Base-by-base conservation (phyloP, 2,329 filamentous ascomycete species). In the Trichoderma sp. region DNA sequence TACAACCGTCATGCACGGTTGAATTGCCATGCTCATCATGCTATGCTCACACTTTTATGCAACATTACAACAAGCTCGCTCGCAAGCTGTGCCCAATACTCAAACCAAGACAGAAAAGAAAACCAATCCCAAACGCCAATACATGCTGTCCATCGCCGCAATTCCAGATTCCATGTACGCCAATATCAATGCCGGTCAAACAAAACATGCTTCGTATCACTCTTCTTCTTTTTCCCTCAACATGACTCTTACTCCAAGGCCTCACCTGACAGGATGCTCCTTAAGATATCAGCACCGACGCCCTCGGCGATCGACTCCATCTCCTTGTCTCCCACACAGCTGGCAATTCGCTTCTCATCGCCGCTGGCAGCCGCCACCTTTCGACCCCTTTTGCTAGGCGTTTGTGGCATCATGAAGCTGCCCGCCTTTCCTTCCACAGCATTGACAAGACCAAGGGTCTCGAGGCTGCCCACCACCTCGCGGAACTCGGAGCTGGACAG, bases 401-500 rank as follows among this genome's bases (percentile, higher is more conserved):
- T 92, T 67, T 88, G 86, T 39, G 86, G 74, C 72, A 80, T 78
- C 50, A 85, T 78, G 73, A 90, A 88, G 68, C 84, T 91, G 52
- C 86, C 90, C 57, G 81, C 89, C 80, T 85, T 92, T 71, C 80
- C 91, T 80, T 84, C 92, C 74, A 79, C 91, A 72, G 78, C 89
- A 77, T 75, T 89, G 6, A 97, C 83, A 24, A 98, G 80, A 1
- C 92, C 93, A 54, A 97, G 79, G 0, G 93, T 95, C 79, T 99
- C 95, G 60, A 99, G 78, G 71, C 92, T 96, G 43, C 90, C 88
- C 21, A 97, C 83, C 5, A 99, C 93, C 77, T 99, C 95, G 65
- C 93, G 88, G 77, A 99, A 99, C 76, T 99, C 95, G 5, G 92
- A 95, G 72, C 87, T 90, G 1, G 92, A 95, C 2, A 99, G 85